Evolutionary conservation across 192 early-diverging fungal species (phyloP).

Genomic region (Hyaloraphidium curvatum): DNA sequence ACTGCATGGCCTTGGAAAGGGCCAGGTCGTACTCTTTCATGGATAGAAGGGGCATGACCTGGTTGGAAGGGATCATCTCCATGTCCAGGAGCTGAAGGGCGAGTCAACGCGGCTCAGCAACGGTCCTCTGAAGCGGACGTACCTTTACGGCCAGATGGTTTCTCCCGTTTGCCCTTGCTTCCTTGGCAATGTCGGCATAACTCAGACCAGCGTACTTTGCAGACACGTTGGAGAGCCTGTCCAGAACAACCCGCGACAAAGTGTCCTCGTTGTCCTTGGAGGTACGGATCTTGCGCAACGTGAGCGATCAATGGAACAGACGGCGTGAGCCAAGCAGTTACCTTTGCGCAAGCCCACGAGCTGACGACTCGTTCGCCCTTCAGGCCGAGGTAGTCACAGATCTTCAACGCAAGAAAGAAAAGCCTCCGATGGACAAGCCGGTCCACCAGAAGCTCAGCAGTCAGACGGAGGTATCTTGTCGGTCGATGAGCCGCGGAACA

Average conservation of each 20-base stretch:
- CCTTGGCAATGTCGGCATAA: slow-evolving; percentile 80
- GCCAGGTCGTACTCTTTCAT: slow-evolving; percentile 85
- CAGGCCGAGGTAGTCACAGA: slow-evolving; percentile 69
- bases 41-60: slow-evolving; percentile 81
- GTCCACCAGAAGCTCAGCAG: slow-evolving; percentile 62
- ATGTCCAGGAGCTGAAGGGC: slow-evolving; percentile 82
- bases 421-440: slow-evolving; percentile 64
- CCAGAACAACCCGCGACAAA: slow-evolving; percentile 54
- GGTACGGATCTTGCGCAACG: slow-evolving; percentile 39
- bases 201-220: slow-evolving; percentile 51
- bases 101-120: too few species aligned
- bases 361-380: slow-evolving; percentile 63
- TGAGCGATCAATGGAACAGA: slow-evolving; percentile 1
- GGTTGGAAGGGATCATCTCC: slow-evolving; percentile 81
- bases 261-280: slow-evolving; percentile 75
- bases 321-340: slow-evolving; percentile 9
- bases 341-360: slow-evolving; percentile 94
- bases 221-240: slow-evolving; percentile 29
- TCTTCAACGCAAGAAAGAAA: slow-evolving; percentile 64
- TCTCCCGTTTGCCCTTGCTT: too few species aligned
- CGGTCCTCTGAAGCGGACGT: too few species aligned
- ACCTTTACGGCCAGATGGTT: slow-evolving; percentile 71
- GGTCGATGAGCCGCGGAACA: background rate
- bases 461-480: slow-evolving; percentile 43
- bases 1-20: slow-evolving; percentile 74